phyloP scores from a whole-genome alignment of 1,139 yeast species.

The Candida frijolesensis region DNA sequence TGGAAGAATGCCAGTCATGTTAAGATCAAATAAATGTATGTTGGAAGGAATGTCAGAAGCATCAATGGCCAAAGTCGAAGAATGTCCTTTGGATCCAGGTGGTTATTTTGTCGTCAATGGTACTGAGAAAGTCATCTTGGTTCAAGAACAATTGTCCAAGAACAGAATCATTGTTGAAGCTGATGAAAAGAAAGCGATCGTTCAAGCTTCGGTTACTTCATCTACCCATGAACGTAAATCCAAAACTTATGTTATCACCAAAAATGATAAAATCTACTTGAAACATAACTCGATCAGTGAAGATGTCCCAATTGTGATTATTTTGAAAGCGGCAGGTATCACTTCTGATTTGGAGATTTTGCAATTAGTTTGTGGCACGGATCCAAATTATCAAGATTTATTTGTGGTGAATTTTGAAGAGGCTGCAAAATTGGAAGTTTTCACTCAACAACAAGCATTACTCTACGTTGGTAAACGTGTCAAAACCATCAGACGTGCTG shows the following conservation, averaged over 20 bases:
- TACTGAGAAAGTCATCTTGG: constrained; percentile 94
- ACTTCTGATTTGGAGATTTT: constrained; percentile 90
- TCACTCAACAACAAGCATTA: constrained; percentile 92
- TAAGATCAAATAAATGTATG: constrained; percentile 88
- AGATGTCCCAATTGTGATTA: constrained; percentile 92
- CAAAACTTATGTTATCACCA: constrained; percentile 92
- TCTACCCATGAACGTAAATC: constrained; percentile 98
- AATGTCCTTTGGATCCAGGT: constrained; percentile 98
- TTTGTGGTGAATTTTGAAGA: constrained; percentile 95
- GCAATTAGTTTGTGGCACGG: constrained; percentile 91
- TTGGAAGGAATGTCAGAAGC: constrained; percentile 74
- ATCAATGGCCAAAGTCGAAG: constrained; percentile 86
- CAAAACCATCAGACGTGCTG: constrained; percentile 85
- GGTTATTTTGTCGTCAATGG: constrained; percentile 98
- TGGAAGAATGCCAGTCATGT: constrained; percentile 98
- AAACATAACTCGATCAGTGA: constrained; percentile 95
- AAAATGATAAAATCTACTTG: constrained; percentile 83
- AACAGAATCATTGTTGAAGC: constrained; percentile 98
- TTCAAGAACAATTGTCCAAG: constrained; percentile 94
- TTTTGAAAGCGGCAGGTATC: constrained; percentile 93
- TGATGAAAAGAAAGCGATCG: constrained; percentile 90
- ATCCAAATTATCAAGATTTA: constrained; percentile 84
- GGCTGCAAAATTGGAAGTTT: constrained; percentile 81
- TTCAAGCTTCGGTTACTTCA: constrained; percentile 96
- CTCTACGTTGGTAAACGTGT: constrained; percentile 90